Evolutionary conservation across 2,329 filamentous ascomycete species (phyloP).

Genomic region (Sphaerostilbella broomeana): DNA sequence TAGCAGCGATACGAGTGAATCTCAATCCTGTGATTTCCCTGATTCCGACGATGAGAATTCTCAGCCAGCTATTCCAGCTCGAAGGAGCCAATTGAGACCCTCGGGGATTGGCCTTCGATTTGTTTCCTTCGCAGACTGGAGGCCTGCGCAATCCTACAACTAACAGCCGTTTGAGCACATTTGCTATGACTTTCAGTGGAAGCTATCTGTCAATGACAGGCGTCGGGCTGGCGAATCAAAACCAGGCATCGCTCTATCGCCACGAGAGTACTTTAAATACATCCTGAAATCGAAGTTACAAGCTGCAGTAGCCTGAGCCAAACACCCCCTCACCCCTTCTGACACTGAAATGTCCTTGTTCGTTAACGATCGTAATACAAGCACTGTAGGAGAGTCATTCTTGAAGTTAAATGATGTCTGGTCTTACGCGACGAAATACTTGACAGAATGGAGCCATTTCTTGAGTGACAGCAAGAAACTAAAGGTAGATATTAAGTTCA

Average conservation of each 20-base stretch:
- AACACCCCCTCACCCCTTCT: not conserved
- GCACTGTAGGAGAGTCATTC: not conserved
- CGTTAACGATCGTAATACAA: constrained; percentile 1
- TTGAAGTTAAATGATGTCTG: not conserved
- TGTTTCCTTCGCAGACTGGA: not conserved
- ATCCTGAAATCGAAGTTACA: not conserved
- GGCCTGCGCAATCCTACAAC: not conserved
- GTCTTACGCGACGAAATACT: not conserved
- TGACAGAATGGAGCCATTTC: not conserved
- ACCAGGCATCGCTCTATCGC: not conserved
- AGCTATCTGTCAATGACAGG: not conserved
- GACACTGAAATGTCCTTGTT: not conserved
- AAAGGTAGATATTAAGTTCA: not conserved
- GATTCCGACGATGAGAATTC: constrained; percentile 11
- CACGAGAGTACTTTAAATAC: not conserved
- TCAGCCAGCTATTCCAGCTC: not conserved
- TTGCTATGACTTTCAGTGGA: not conserved
- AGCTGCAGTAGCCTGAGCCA: not conserved
- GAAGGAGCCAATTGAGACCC: not conserved
- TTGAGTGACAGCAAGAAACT: not conserved
- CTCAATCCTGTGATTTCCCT: constrained; percentile 8
- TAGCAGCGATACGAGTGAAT: constrained; percentile 9
- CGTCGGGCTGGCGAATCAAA: not conserved
- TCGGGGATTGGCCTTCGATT: not conserved
- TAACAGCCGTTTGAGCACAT: not conserved